Conservation (phyloP, 805 yeast genomes). For the Tetrapisispora taiwanensis region DNA sequence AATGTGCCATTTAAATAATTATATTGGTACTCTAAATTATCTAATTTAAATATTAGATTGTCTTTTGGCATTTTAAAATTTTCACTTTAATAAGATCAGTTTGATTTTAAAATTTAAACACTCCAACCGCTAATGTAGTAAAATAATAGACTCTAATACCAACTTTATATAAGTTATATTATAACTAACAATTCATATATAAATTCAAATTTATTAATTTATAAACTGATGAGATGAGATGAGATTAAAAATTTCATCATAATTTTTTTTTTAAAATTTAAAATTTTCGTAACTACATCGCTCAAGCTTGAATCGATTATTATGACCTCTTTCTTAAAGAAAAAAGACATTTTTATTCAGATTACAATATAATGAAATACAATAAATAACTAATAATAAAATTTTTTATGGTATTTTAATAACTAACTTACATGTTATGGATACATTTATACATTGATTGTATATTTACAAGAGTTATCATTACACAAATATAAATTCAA, state of each 20-base stretch:
- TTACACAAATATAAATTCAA: neutral
- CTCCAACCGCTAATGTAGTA: too few species aligned
- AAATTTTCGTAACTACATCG: neutral
- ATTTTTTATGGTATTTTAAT: neutral
- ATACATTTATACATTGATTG: neutral
- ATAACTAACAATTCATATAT: too few species aligned
- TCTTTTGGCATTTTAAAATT: slow-evolving; percentile 24
- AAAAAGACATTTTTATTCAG: too few species aligned
- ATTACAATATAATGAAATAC: too few species aligned
- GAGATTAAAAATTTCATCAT: slow-evolving; percentile 2
- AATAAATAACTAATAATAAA: too few species aligned
- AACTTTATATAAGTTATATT: too few species aligned
- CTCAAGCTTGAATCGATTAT: too few species aligned
- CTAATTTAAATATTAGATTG: slow-evolving; percentile 26
- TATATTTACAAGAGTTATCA: slow-evolving; percentile 2
- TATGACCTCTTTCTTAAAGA: too few species aligned
- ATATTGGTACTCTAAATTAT: slow-evolving; percentile 27
- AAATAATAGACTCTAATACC: too few species aligned
- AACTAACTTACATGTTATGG: neutral
- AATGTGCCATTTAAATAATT: slow-evolving; percentile 22
- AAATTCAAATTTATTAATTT: too few species aligned
- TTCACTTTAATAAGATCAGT: too few species aligned
- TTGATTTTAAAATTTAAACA: too few species aligned
- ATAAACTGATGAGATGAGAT: slow-evolving; percentile 20
- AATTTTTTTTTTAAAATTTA: neutral